Evolutionary conservation across 257 asterid species (phyloP).

Genomic region (Solanum virginianum): DNA sequence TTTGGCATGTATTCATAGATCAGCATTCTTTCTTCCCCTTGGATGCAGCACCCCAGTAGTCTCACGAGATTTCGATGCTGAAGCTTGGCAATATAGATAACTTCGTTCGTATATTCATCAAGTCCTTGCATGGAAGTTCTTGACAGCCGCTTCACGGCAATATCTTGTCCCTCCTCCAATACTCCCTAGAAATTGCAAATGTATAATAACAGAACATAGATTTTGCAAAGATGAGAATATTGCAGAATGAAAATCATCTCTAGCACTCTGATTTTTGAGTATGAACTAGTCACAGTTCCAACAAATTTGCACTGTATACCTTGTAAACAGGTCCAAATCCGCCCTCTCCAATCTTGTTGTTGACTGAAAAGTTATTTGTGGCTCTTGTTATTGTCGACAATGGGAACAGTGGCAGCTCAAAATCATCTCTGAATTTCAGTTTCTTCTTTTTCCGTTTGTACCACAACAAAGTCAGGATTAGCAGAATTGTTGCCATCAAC

Average conservation of each 20-base stretch:
- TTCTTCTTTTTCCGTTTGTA: background rate
- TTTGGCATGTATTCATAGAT: background rate
- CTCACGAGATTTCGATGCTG: slow-evolving; percentile 7
- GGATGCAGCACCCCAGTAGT: background rate
- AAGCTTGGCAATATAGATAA: slow-evolving; percentile 15
- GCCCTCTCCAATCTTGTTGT: slow-evolving; percentile 14
- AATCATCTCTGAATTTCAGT: background rate
- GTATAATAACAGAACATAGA: background rate
- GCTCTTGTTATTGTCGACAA: slow-evolving; percentile 7
- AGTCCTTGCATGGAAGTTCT: slow-evolving; percentile 6
- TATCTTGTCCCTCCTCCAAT: slow-evolving; percentile 12
- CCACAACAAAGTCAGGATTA: background rate
- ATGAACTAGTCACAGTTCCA: background rate
- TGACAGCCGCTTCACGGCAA: slow-evolving; percentile 30
- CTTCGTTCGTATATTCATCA: slow-evolving; percentile 19
- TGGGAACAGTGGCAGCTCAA: slow-evolving; percentile 14
- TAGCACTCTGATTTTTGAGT: background rate
- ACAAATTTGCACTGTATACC: background rate
- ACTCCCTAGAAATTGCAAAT: slow-evolving; percentile 5
- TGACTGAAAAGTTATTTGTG: slow-evolving; percentile 6
- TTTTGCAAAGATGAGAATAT: background rate
- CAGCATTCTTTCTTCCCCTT: background rate
- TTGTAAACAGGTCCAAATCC: slow-evolving; percentile 25
- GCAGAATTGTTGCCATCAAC: background rate
- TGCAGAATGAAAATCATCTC: background rate